phyloP scores from a whole-genome alignment of 2,329 filamentous ascomycete genomes.

The Graphilbum ipis-grandicollis region DNA sequence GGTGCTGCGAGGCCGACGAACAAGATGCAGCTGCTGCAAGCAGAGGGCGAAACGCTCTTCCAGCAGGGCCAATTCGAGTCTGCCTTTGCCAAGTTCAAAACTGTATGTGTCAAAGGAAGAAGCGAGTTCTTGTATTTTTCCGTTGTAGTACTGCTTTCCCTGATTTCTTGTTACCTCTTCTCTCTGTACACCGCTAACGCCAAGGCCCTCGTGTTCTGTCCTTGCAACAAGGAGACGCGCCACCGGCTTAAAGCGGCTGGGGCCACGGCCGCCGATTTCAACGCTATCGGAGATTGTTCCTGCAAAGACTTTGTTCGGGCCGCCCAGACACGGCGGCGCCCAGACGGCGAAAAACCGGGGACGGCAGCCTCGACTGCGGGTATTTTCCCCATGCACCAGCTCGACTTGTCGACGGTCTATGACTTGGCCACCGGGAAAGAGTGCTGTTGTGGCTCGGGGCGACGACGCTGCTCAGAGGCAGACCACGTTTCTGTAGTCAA shows the following conservation, averaged over 20 bases:
- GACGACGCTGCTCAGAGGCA: conserved; percentile 2
- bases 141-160: too few species aligned
- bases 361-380: background rate
- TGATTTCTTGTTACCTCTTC: too few species aligned
- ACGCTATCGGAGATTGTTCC: conserved; percentile 6
- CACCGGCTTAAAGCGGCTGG: conserved; percentile 3
- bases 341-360: background rate
- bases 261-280: conserved; percentile 2
- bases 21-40: too few species aligned
- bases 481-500: conserved; percentile 5
- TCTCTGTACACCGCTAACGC: too few species aligned
- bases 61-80: background rate
- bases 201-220: conserved; percentile 5
- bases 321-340: conserved; percentile 3
- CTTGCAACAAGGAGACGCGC: conserved; percentile 1
- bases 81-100: background rate
- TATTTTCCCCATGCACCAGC: conserved; percentile 2
- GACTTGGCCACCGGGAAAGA: background rate
- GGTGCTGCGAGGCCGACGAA: too few species aligned
- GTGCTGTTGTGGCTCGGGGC: conserved; percentile 8
- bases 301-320: conserved; percentile 9
- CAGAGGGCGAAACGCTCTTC: background rate
- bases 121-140: too few species aligned
- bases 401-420: conserved; percentile 7
- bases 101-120: too few species aligned